Evolutionary conservation across 2,329 filamentous ascomycete species (phyloP), one percentile per base, ranked within the genome.

Genomic region (Fusarium odoratissimum): DNA sequence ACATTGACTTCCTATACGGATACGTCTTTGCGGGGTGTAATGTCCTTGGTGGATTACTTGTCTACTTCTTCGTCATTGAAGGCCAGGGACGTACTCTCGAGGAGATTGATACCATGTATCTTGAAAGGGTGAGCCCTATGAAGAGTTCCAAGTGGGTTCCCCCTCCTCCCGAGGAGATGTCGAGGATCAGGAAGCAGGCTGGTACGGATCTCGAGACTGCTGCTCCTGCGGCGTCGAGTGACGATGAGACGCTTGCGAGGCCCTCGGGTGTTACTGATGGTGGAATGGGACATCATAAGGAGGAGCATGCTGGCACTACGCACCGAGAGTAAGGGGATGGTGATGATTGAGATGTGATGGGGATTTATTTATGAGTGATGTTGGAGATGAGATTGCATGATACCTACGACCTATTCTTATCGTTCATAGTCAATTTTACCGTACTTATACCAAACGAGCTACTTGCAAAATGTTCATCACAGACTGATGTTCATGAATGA

Each of bases 41-140:
- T 75, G 83, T 93, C 23, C 84, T 88, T 0, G 92, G 88, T 1
- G 88, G 89, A 0, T 71, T 90, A 0, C 81, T 94, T 17, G 91
- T 95, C 35, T 95, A 92, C 84, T 93, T 95, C 82, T 94, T 94
- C 80, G 88, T 95, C 58, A 90, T 92, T 62, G 93, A 95, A 79
- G 91, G 89, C 49, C 91, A 93, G 77, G 92, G 91, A 58, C 88
- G 92, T 10, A 91, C 89, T 0, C 86, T 95, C 3, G 93, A 95
- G 82, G 92, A 95, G 80, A 92, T 95, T 61, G 93, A 95, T 76
- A 91, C 90, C 52, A 93, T 93, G 91, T 95, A 94, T 73, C 85
- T 93, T 40, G 84, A 91, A 55, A 83, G 83, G 31, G 90, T 93
- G 23, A 88, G 84, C 72, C 91, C 92, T 0, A 89, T 88, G 83